These are phyloP conservation scores for Solanum piurae DNA, from an alignment of 257 asterid species.

Conservation along the genomic window DNA sequence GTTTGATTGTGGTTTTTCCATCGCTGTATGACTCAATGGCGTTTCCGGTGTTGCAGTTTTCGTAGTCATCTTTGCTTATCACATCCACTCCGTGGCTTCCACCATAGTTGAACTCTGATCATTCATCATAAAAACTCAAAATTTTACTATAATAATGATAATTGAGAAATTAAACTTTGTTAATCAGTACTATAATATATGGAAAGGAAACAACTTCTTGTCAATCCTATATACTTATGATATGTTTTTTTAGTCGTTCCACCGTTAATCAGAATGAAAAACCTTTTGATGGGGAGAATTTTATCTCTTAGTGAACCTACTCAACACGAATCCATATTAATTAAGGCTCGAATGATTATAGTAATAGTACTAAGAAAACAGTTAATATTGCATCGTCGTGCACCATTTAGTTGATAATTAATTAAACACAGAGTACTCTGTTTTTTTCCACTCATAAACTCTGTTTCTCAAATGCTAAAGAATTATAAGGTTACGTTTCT, in stretches of 20 bases:
- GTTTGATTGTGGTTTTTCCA: conserved; percentile 35
- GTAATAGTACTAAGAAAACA: neutral
- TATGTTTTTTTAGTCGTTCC: neutral
- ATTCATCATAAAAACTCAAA: neutral
- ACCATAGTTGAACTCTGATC: conserved; percentile 47
- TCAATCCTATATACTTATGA: neutral
- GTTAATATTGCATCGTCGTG: neutral
- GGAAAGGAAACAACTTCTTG: neutral
- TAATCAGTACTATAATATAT: neutral
- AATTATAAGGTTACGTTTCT: neutral
- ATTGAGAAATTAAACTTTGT: neutral
- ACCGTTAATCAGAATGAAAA: neutral
- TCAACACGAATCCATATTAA: neutral
- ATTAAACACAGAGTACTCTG: neutral
- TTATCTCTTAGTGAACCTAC: neutral
- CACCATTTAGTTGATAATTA: neutral
- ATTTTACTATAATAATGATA: neutral
- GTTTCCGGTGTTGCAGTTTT: conserved; percentile 21
- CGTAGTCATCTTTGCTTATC: conserved; percentile 25
- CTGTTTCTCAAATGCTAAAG: neutral
- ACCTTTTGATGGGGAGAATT: too few relatives aligned
- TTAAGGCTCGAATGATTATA: neutral
- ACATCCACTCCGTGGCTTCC: conserved; percentile 33
- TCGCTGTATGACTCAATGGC: conserved; percentile 11
- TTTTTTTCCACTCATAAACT: neutral